These are phyloP conservation scores for Datisca glomerata DNA, from an alignment of 306 rosid species.

Conservation along the genomic window DNA sequence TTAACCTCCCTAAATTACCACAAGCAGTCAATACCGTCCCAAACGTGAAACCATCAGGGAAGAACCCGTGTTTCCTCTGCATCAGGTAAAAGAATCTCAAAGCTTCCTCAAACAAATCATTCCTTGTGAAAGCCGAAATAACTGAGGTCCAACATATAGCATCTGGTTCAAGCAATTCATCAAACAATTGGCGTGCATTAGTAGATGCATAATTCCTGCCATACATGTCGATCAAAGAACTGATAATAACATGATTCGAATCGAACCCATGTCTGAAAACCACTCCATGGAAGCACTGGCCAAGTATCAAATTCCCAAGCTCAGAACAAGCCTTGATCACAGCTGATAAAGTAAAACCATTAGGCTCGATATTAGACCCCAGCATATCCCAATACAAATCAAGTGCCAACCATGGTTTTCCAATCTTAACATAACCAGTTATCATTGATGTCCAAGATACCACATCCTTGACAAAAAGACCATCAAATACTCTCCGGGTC, in stretches of 20 bases:
- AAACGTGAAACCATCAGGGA: constrained; percentile 54
- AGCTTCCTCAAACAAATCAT: constrained; percentile 50
- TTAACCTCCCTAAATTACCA: constrained; percentile 57
- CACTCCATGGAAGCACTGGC: constrained; percentile 43
- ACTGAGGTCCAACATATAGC: constrained; percentile 62
- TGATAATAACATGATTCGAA: constrained; percentile 28
- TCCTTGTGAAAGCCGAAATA: constrained; percentile 49
- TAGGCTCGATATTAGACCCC: constrained; percentile 36
- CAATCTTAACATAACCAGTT: constrained; percentile 41
- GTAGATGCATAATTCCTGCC: constrained; percentile 30
- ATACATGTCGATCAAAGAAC: constrained; percentile 69
- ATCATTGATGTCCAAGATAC: constrained; percentile 81
- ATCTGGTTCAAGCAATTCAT: constrained; percentile 52
- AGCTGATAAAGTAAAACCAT: constrained; percentile 62
- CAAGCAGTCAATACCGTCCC: constrained; percentile 65
- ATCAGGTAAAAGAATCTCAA: constrained; percentile 34
- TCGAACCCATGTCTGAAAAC: constrained; percentile 43
- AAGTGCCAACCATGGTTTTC: constrained; percentile 27
- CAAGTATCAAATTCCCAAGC: constrained; percentile 27
- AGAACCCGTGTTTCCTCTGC: constrained; percentile 35
- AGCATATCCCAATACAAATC: constrained; percentile 42
- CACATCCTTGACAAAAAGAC: constrained; percentile 47
- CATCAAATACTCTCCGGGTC: constrained; percentile 45
- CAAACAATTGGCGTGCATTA: constrained; percentile 50
- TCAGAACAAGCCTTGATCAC: constrained; percentile 58